Base-by-base conservation (phyloP, 2,329 filamentous ascomycete species). In the Blumeria hordei region DNA sequence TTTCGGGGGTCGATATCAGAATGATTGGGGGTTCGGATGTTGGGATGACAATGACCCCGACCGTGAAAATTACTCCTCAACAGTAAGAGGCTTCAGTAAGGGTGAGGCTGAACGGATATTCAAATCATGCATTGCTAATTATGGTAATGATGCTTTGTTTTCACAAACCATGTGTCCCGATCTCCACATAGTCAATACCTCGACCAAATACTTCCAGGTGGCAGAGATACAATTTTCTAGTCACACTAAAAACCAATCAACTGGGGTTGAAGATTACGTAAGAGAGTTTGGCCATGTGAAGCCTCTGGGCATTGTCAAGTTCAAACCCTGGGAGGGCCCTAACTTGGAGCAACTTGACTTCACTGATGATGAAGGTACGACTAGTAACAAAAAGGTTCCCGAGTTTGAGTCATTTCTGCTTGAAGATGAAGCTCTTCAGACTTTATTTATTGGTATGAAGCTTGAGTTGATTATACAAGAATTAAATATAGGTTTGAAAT, bases 371-470 rank as follows among this genome's bases (percentile, higher is more conserved):
- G 62, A 62, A 37, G 50, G 55, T 60, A 43, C 60, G 41, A 53
- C 59, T 35, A 60, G 63, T 57, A 52, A 65, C 33, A 58, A 62
- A n/a, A 21, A 58, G 32, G 52, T 59, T 16, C 54, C 55, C 10
- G 57, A 57, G 7, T 70, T 79, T 35, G 70, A 70, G 41, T 67
- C 66, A 11, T 81, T 93, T 59, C 77, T 83, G 62, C 63, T 94
- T 3, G 88, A 94, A 57, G 74, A 78, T 32, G 66, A 72, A 4
- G 65, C 77, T 2, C 67, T 83, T 16, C 57, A 70, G 33, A 69
- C 76, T 55, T 76, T 83, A 62, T 74, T 76, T 57, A 66, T 73
- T 0, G 85, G 86, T 0, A 76, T 83, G 72, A 83, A 80, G 65
- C 61, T 85, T 36, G 70, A 73, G 32, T 67, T 76, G 0, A 68